Evolutionary conservation across 768 basidiomycete genomes (phyloP).

Genomic region (Mycena rebaudengoi): DNA sequence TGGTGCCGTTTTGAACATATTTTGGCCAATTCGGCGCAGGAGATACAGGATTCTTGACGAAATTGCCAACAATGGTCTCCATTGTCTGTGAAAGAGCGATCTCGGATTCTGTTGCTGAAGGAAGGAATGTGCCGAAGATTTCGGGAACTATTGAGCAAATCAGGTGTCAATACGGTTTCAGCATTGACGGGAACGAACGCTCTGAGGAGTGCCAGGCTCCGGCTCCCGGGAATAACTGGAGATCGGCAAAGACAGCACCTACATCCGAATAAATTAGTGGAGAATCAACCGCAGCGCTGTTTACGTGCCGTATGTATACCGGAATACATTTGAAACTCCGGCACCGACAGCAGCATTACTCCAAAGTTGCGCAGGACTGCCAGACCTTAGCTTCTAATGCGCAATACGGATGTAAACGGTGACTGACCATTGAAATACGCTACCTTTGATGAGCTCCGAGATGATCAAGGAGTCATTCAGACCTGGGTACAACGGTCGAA

Average conservation of each 20-base stretch:
- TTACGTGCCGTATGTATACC: constrained; percentile 28
- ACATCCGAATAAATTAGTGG: not conserved
- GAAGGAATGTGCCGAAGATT: constrained; percentile 35
- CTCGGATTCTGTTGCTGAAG: constrained; percentile 31
- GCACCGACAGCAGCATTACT: constrained; percentile 12
- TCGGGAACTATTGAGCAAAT: constrained; percentile 14
- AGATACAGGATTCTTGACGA: constrained; percentile 29
- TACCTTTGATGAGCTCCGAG: constrained; percentile 8
- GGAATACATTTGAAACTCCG: constrained; percentile 26
- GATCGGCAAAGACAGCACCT: constrained; percentile 30
- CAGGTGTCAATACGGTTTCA: not conserved
- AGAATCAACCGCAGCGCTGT: not conserved
- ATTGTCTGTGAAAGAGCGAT: constrained; percentile 29
- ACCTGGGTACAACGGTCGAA: constrained; percentile 24
- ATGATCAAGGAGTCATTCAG: constrained; percentile 21
- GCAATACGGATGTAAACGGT: not conserved
- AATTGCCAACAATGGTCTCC: constrained; percentile 31
- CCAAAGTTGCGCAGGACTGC: constrained; percentile 26
- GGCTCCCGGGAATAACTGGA: constrained; percentile 30
- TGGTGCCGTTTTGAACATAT: constrained; percentile 14
- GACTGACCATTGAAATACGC: constrained; percentile 21
- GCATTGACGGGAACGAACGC: constrained; percentile 9
- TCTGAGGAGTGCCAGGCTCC: constrained; percentile 35
- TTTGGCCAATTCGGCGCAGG: constrained; percentile 28
- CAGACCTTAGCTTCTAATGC: not conserved